Evolutionary conservation across 192 early-diverging fungal genomes (phyloP), one percentile per base, ranked within the genome.

Genomic region (Coemansia sp.): DNA sequence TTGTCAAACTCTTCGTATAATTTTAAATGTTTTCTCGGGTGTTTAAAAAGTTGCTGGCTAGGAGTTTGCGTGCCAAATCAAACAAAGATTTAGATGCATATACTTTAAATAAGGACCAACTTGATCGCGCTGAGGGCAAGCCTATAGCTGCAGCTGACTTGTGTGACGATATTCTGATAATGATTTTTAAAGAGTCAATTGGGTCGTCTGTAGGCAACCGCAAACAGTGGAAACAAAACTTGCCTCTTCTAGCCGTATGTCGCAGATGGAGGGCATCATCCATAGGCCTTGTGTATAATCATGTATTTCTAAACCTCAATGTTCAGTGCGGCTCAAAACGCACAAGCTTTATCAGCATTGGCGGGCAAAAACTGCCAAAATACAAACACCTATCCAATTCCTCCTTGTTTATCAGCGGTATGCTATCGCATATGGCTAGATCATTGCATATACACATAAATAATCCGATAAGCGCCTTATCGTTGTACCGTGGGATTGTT

Each of bases 201-300:
- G 43, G 43, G 1, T 11, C 24, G 19, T 13, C 39, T 2, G 3
- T 54, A n/a, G 39, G 13, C 12, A 9, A 14, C 26, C 35, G 45
- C 18, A 27, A 12, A 10, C 8, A 26, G 5, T 64, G 62, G 62
- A 64, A 64, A 29, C 8, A 19, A 12, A 23, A 22, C 19, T 13
- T 64, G 1, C 51, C 54, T 12, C 19, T 64, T 3, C 24, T 56
- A 43, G 38, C 62, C 13, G 53, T 64, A 14, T 64, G 62, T 11
- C 62, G 23, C 16, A 38, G 29, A 12, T 64, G 62, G 62, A 20
- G 62, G 9, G n/a, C 13, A 22, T 38, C 43, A 10, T 54, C 53
- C 9, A 6, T 43, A 18, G 39, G 39, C 2, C 37, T 56, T 26
- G 22, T 64, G 9, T 64, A 56, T 52, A 64, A 32, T 7, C 53